Conservation (phyloP, 371 early-diverging fungal species). For the Mitosporidium daphniae region DNA sequence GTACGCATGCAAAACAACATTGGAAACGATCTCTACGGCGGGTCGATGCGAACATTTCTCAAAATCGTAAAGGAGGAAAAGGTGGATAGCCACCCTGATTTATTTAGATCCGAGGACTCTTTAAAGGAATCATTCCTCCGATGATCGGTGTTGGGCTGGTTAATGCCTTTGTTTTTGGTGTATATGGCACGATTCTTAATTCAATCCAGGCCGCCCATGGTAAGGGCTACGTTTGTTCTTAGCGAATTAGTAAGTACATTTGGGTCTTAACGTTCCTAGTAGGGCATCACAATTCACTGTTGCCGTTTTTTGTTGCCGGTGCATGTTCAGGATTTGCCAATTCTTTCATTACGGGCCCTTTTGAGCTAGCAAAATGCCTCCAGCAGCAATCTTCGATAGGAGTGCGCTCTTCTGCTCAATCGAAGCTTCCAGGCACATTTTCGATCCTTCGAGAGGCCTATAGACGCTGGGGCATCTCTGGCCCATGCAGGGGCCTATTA, state of each 20-base stretch:
- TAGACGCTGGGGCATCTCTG: constrained; percentile 4
- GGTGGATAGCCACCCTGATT: too few relatives aligned
- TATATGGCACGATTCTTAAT: constrained; percentile 21
- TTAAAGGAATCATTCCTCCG: not conserved
- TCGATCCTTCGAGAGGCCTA: not conserved
- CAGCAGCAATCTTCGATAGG: constrained; percentile 17
- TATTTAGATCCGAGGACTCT: too few relatives aligned
- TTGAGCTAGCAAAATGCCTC: constrained; percentile 19
- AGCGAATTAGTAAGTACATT: too few relatives aligned
- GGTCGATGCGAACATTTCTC: too few relatives aligned
- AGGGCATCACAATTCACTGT: constrained; percentile 8
- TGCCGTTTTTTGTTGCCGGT: constrained; percentile 29
- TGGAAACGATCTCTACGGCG: too few relatives aligned
- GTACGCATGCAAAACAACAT: too few relatives aligned
- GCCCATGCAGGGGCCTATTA: constrained; percentile 13
- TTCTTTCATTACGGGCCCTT: constrained; percentile 7
- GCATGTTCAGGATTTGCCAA: constrained; percentile 22
- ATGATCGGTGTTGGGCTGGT: constrained; percentile 30
- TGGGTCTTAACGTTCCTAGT: constrained; percentile 5
- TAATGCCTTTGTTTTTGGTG: constrained; percentile 33
- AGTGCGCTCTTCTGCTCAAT: too few relatives aligned
- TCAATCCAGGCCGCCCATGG: too few relatives aligned
- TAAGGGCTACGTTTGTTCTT: too few relatives aligned
- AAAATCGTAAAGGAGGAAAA: too few relatives aligned
- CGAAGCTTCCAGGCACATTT: not conserved